Evolutionary conservation across 2,329 filamentous ascomycete species (phyloP), one percentile per base, ranked within the genome.

Genomic region (Colletotrichum eleusines): DNA sequence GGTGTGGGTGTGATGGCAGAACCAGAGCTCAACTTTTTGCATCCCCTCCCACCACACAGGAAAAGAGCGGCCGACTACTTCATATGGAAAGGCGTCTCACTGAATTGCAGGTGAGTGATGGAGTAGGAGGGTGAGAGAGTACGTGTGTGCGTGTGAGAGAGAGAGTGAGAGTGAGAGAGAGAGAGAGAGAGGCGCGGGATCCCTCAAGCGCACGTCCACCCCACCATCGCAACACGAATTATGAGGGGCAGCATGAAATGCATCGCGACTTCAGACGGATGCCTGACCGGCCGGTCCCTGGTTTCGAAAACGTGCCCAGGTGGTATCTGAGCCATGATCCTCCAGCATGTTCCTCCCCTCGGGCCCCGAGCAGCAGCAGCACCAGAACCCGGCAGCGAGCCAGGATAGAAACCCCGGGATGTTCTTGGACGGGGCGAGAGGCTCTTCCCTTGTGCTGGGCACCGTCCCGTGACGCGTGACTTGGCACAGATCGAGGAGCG

Each of bases 211-310:
- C 69, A 71, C 69, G 69, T 46, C 46, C 59, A 38, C 58, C 64
- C 64, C 57, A 38, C 69, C 64, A 53, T 71, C 69, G 69, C 69
- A 71, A 68, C 69, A 71, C 64, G 69, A 71, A 71, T 71, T 64
- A 71, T 63, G 69, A 71, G 69, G 64, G 58, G 53, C 31, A 51
- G 69, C 64, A 63, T 71, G 48, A 68, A 61, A 63, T 69, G 58
- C 69, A 69, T 71, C 64, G 44, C 44, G 58, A 69, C 64, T 63
- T 71, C 69, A 63, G 69, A 69, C 59, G 69, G 64, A 67, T 40
- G 64, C 69, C 46, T 71, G 64, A 59, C 64, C 69, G 69, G 69
- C 69, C 69, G 64, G 58, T 71, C 69, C 69, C 64, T 71, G 58
- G 64, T 71, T 69, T 71, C 69, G 69, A 44, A 71, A 71, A 71